phyloP scores from a whole-genome alignment of 352 stramenopile genomes.

The Phytophthora aleatoria region DNA sequence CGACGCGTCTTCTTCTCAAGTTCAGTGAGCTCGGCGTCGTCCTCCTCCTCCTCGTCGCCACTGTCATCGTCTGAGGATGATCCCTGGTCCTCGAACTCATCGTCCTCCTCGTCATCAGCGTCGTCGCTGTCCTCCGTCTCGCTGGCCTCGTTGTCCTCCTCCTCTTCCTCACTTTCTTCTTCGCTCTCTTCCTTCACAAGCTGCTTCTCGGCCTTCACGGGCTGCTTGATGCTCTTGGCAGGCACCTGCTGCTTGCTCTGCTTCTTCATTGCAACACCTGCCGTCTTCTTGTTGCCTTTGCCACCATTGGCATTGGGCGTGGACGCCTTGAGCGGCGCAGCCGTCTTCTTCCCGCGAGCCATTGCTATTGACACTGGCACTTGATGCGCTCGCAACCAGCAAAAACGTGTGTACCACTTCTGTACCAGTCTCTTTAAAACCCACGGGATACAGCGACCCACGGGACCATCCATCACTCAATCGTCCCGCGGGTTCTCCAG shows the following conservation, averaged over 20 bases:
- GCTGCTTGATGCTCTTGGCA: slow-evolving; percentile 18
- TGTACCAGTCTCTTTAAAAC: slow-evolving; percentile 10
- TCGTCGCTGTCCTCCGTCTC: slow-evolving; percentile 74
- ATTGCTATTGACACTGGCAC: slow-evolving; percentile 31
- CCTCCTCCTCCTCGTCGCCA: slow-evolving; percentile 68
- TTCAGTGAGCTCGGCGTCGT: slow-evolving; percentile 73
- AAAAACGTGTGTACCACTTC: slow-evolving; percentile 30
- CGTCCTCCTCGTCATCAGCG: slow-evolving; percentile 59
- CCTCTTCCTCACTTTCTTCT: slow-evolving; percentile 23
- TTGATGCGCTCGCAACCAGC: slow-evolving; percentile 36
- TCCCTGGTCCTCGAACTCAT: slow-evolving; percentile 88
- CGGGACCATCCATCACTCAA: slow-evolving; percentile 2
- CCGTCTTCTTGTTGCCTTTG: slow-evolving; percentile 35
- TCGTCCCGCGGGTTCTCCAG: slow-evolving; percentile 14
- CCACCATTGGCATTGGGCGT: slow-evolving; percentile 23
- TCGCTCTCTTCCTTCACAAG: slow-evolving; percentile 20
- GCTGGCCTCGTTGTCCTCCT: slow-evolving; percentile 47
- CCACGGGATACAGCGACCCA: slow-evolving; percentile 3
- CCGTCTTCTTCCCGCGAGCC: slow-evolving; percentile 45
- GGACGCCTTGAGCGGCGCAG: slow-evolving; percentile 46
- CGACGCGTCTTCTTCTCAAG: slow-evolving; percentile 83
- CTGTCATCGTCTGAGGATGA: slow-evolving; percentile 81
- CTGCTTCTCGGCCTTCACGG: slow-evolving; percentile 30
- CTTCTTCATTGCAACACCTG: slow-evolving; percentile 30
- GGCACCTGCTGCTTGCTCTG: slow-evolving; percentile 30